Conservation (phyloP, 176 grass and related monocot genomes). For the Lolium rigidum region DNA sequence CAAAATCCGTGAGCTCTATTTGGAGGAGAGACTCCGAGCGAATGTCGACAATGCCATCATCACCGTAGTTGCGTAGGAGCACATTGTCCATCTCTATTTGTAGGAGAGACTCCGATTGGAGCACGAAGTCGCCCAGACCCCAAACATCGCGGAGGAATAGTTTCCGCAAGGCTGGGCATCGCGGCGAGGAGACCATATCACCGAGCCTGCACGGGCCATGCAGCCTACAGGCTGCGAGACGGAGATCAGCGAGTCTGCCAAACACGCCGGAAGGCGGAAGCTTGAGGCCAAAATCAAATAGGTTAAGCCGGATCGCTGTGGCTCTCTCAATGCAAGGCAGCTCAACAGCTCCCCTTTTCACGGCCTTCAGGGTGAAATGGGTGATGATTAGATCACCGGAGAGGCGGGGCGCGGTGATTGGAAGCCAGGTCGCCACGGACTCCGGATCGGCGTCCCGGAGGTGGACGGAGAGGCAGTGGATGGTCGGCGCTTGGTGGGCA, state of each 20-base stretch:
- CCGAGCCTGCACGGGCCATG: not conserved
- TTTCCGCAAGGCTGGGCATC: not conserved
- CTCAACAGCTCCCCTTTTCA: not conserved
- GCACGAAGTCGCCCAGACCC: not conserved
- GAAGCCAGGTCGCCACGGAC: not conserved
- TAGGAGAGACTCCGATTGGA: not conserved
- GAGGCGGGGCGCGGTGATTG: too few species aligned
- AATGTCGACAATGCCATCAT: not conserved
- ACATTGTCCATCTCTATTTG: slow-evolving; percentile 14
- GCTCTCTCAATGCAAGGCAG: slow-evolving; percentile 1
- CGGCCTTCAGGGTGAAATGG: too few species aligned
- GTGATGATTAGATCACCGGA: too few species aligned
- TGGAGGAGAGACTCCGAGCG: not conserved
- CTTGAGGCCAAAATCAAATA: not conserved
- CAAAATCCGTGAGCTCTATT: not conserved
- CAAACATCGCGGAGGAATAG: not conserved
- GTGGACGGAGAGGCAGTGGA: not conserved
- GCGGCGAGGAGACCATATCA: not conserved
- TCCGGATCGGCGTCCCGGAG: not conserved
- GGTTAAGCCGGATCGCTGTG: not conserved
- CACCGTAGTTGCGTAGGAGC: not conserved
- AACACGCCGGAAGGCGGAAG: not conserved
- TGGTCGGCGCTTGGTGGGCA: not conserved
- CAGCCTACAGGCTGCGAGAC: accelerated
- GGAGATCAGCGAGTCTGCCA: not conserved